Base-by-base conservation (phyloP, 805 yeast species). In the Saturnispora ahearnii region DNA sequence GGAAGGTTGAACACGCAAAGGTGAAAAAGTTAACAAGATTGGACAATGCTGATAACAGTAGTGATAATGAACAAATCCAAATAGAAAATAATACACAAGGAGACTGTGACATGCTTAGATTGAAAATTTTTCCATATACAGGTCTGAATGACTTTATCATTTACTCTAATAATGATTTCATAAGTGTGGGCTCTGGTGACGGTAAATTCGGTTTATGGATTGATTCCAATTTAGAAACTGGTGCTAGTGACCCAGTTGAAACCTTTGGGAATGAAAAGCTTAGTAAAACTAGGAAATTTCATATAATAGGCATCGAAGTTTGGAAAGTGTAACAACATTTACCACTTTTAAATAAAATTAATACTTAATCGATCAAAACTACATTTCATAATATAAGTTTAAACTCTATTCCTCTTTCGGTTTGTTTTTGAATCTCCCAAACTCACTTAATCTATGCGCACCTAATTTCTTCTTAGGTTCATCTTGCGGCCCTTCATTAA, bases 141-240 rank as follows among this genome's bases (percentile, higher is more conserved):
- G 96, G 96, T 0, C 59, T 84, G 44, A 91, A 93, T 63, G 96
- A 88, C 61, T 90, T 82, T 64, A 76, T 87, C 41, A 80, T 91
- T 15, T 87, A 86, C 62, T 87, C 96, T 50, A 85, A 89, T 41
- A 79, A 80, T 53, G 73, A 78, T 26, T 88, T 81, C 59, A 69
- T 93, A 31, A 82, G 96, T 21, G 74, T 93, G 57, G 99, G 98
- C 1, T 91, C 95, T 0, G 95, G 96, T 1, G 83, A 84, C 57
- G 97, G 97, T 2, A 87, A 86, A 59, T 89, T 88, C 65, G 98
- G 97, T 0, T 70, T 93, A 13, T 91, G 95, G 88, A 71, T 89
- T 12, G 96, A 87, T 61, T 82, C 79, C 49, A 78, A 82, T 41
- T 72, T 91, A 40, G 69, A 76, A 50, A 74, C 74, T 48, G 99